phyloP scores from a whole-genome alignment of 2,329 filamentous ascomycete genomes.

The Neofusicoccum umdonicola region DNA sequence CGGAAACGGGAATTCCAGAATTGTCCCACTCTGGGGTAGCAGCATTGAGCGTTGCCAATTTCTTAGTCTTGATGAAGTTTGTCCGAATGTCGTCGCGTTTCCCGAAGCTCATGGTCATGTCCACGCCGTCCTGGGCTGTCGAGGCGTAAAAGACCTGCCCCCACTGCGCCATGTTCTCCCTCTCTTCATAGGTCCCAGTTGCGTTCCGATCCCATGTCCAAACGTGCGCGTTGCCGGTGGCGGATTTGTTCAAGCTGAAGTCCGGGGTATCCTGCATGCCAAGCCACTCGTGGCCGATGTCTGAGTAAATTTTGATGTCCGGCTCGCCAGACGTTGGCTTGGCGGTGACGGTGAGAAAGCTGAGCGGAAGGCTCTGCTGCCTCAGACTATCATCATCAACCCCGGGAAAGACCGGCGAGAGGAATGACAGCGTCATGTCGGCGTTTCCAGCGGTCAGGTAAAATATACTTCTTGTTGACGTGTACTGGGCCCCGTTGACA shows the following conservation, averaged over 20 bases:
- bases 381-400: constrained; percentile 33
- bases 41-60: constrained; percentile 29
- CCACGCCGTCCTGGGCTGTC: neutral
- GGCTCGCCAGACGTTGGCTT: constrained; percentile 20
- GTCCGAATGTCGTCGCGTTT: constrained; percentile 1
- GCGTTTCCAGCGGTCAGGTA: constrained; percentile 37
- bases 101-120: constrained; percentile 16
- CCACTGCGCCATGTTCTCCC: constrained; percentile 44
- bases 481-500: constrained; percentile 40
- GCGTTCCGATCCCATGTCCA: constrained; percentile 34
- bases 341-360: constrained; percentile 42
- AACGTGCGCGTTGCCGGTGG: constrained; percentile 26
- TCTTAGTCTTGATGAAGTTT: neutral
- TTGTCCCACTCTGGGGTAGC: constrained; percentile 13
- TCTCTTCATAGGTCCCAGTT: constrained; percentile 32
- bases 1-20: constrained; percentile 24
- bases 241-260: constrained; percentile 25
- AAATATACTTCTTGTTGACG: constrained; percentile 43
- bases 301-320: constrained; percentile 41
- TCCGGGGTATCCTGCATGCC: constrained; percentile 27
- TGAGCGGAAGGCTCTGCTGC: constrained; percentile 46
- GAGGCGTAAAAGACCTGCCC: constrained; percentile 42
- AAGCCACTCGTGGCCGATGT: constrained; percentile 46
- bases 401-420: constrained; percentile 43
- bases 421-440: constrained; percentile 42